A percentile compares a stretch with the other conserved stretches of the same genome.
phyloP scores from a whole-genome alignment of 805 yeast genomes.

The Wickerhamomyces alni region DNA sequence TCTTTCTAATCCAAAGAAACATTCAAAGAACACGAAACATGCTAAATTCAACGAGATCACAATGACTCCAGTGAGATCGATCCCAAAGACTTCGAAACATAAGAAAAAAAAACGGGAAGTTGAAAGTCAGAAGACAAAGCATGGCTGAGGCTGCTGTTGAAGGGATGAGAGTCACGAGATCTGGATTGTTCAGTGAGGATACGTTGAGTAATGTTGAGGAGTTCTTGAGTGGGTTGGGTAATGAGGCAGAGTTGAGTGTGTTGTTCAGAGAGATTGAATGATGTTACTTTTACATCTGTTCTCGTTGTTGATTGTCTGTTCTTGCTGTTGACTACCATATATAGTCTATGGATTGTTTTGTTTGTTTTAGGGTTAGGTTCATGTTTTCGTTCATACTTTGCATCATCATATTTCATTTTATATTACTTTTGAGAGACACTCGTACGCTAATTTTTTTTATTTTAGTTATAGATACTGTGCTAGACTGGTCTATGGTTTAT shows the following conservation, averaged over 20 bases:
- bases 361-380: neutral
- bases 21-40: conserved; percentile 3
- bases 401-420: no score
- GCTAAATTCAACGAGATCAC: conserved; percentile 11
- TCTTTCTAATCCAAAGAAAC: neutral
- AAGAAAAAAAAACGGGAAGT: conserved; percentile 22
- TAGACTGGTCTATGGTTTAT: neutral
- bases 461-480: neutral
- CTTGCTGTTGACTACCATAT: no score
- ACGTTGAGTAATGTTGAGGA: conserved; percentile 74
- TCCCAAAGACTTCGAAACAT: conserved; percentile 7
- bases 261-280: conserved; percentile 26
- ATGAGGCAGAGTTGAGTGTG: conserved; percentile 33
- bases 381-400: neutral
- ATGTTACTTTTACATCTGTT: no score
- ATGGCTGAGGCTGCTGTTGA: conserved; percentile 71
- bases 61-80: conserved; percentile 15
- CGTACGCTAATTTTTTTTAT: no score
- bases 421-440: no score
- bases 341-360: no score
- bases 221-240: conserved; percentile 46
- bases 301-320: no score
- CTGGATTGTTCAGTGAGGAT: conserved; percentile 71
- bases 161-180: conserved; percentile 67
- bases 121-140: conserved; percentile 53